A percentile compares a stretch with the other conserved stretches of the same genome.
These are phyloP conservation scores for Salvia splendens DNA, from an alignment of 257 asterid genomes.

Conservation along the genomic window DNA sequence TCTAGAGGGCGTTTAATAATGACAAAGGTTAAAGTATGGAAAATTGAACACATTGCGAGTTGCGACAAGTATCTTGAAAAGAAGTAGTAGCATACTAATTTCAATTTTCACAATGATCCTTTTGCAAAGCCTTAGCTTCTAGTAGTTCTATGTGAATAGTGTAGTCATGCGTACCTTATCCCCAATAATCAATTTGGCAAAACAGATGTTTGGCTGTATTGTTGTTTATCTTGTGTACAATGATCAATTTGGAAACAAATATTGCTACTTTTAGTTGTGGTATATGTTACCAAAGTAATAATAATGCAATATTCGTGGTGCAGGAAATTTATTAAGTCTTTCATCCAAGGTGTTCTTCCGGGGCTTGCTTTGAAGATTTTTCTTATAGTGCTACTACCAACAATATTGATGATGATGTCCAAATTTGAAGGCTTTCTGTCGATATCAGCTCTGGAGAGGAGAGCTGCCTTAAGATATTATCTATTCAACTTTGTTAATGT, in stretches of 20 bases:
- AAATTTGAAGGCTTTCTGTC: conserved; percentile 79
- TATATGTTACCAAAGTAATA: not conserved
- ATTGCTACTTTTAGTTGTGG: no score
- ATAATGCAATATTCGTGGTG: conserved; percentile 34
- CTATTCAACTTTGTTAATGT: conserved; percentile 79
- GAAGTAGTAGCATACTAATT: not conserved
- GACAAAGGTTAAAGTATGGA: no score
- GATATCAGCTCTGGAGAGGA: conserved; percentile 79
- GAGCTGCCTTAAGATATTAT: conserved; percentile 86
- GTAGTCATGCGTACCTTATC: conserved; percentile 6
- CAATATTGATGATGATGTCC: conserved; percentile 85
- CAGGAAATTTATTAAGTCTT: conserved; percentile 71
- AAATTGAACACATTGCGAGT: no score
- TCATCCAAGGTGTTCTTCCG: conserved; percentile 88
- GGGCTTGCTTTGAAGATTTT: conserved; percentile 89
- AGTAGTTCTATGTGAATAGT: conserved; percentile 11
- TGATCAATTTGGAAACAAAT: not conserved
- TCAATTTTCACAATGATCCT: not conserved
- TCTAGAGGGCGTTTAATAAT: no score
- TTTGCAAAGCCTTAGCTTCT: not conserved
- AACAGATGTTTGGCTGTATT: not conserved
- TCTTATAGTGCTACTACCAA: conserved; percentile 67
- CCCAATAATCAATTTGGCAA: not conserved
- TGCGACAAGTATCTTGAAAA: no score
- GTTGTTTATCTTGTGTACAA: conserved; percentile 11